Evolutionary conservation across 768 basidiomycete species (phyloP).

Genomic region (Crassisporium funariophilum): DNA sequence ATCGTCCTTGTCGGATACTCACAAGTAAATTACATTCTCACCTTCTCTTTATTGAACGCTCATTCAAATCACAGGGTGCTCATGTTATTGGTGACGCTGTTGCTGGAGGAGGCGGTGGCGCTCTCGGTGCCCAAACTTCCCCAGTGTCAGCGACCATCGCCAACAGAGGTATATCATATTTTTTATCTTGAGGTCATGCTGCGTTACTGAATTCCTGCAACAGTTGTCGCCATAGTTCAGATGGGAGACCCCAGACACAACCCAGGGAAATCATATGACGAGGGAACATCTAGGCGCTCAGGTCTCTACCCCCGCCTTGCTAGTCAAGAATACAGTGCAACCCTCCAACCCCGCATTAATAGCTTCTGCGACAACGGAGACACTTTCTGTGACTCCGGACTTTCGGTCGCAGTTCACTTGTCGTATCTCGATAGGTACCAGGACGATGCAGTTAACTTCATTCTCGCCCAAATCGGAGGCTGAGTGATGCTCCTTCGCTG

Average conservation of each 20-base stretch:
- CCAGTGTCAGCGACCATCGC: slow-evolving; percentile 22
- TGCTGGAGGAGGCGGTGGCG: slow-evolving; percentile 27
- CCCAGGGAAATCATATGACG: slow-evolving; percentile 25
- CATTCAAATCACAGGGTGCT: slow-evolving; percentile 30
- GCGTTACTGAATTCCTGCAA: neutral
- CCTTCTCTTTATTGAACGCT: neutral
- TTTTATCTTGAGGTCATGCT: neutral
- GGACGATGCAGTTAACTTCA: slow-evolving; percentile 26
- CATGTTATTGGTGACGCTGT: no score
- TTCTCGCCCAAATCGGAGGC: slow-evolving; percentile 28
- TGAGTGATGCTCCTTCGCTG: no score
- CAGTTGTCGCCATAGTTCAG: slow-evolving; percentile 28
- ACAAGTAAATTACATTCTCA: slow-evolving; percentile 13
- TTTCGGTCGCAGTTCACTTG: slow-evolving; percentile 15
- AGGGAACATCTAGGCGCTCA: slow-evolving; percentile 18
- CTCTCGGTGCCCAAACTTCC: slow-evolving; percentile 20
- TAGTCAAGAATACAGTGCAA: slow-evolving; percentile 24
- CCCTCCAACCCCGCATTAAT: slow-evolving; percentile 23
- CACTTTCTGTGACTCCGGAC: slow-evolving; percentile 31
- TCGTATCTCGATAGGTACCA: slow-evolving; percentile 30
- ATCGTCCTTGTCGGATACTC: slow-evolving; percentile 33
- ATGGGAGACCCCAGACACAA: slow-evolving; percentile 31
- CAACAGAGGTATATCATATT: slow-evolving; percentile 12
- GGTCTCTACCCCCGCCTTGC: slow-evolving; percentile 24
- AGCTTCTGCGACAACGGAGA: slow-evolving; percentile 30